Evolutionary conservation across 225 moss, liverwort and hornwort species (phyloP).

Genomic region (Polytrichum formosum): DNA sequence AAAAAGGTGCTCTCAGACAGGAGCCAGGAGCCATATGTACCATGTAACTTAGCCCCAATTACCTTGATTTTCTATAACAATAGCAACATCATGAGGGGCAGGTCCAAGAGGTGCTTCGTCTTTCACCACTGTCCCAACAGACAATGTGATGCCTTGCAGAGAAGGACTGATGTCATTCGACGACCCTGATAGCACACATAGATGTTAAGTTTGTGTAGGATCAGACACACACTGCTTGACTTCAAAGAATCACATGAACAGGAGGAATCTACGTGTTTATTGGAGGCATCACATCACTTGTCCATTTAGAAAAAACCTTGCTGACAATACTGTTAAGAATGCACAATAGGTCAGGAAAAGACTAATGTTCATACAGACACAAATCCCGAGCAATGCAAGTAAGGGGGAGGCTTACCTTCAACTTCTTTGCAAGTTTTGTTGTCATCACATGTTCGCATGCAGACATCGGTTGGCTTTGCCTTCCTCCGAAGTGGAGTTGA

Average conservation of each 20-base stretch:
- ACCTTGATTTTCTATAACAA: constrained; percentile 10
- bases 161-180: neutral
- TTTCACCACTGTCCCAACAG: constrained; percentile 5
- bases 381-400: neutral
- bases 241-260: neutral
- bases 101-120: constrained; percentile 6
- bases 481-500: constrained; percentile 15
- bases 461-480: constrained; percentile 9
- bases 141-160: neutral
- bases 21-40: neutral
- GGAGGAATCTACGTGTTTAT: too few species aligned
- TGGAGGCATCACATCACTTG: too few species aligned
- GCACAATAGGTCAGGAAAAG: too few species aligned
- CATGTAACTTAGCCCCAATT: too few species aligned
- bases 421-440: neutral
- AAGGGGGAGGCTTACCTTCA: constrained; percentile 3
- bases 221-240: neutral
- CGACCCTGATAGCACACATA: neutral
- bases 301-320: too few species aligned
- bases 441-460: constrained; percentile 3
- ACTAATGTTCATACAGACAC: too few species aligned
- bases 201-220: neutral
- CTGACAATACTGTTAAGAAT: too few species aligned
- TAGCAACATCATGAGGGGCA: constrained; percentile 11
- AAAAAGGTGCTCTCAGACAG: neutral